Evolutionary conservation across 768 basidiomycete species (phyloP).

Genomic region (Mycena vitilis): DNA sequence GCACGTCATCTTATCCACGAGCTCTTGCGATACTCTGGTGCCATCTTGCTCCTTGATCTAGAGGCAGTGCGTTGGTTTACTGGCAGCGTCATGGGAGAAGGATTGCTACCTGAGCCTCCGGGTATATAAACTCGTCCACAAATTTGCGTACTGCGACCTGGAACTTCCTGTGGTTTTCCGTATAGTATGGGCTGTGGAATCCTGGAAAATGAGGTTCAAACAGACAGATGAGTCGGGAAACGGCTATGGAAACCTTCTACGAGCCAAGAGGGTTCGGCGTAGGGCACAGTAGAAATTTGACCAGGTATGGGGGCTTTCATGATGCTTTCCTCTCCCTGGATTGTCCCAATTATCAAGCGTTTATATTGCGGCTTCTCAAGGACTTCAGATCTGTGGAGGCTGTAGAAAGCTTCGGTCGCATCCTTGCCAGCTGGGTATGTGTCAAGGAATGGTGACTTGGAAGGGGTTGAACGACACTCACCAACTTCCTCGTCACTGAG

Average conservation of each 20-base stretch:
- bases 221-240: conserved; percentile 63
- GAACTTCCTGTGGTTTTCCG: conserved; percentile 65
- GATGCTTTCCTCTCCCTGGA: conserved; percentile 67
- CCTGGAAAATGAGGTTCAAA: conserved; percentile 9
- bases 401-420: conserved; percentile 82
- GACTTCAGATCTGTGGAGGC: conserved; percentile 79
- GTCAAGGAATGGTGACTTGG: not conserved
- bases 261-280: conserved; percentile 85
- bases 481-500: conserved; percentile 81
- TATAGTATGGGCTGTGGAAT: no score
- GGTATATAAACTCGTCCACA: conserved; percentile 71
- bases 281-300: conserved; percentile 75
- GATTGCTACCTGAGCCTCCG: conserved; percentile 52
- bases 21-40: conserved; percentile 81
- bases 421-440: conserved; percentile 73
- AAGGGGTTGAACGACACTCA: conserved; percentile 43
- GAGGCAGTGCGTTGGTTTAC: conserved; percentile 45
- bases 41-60: conserved; percentile 87
- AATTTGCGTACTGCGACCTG: conserved; percentile 72
- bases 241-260: conserved; percentile 66
- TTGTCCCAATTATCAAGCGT: conserved; percentile 71
- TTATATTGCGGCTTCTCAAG: conserved; percentile 74
- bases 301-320: conserved; percentile 62
- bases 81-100: not conserved
- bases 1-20: conserved; percentile 90